Percentiles rank a stretch among this genome's conserved stretches.
phyloP scores from a whole-genome alignment of 108 stramenopile species.

The Fragilaria crotonensis region DNA sequence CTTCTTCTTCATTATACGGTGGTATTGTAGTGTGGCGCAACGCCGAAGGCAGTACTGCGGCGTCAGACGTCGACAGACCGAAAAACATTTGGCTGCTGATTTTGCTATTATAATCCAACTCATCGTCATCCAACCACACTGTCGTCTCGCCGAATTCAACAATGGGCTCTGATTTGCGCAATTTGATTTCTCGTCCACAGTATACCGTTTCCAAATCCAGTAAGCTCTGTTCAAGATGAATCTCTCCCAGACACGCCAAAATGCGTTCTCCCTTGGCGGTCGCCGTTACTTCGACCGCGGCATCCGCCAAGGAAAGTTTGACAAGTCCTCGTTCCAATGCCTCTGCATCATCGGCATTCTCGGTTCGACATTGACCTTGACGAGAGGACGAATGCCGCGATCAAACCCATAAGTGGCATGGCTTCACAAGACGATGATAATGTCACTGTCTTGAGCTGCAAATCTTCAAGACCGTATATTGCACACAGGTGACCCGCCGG shows the following conservation, averaged over 20 bases:
- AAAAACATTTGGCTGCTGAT: slow-evolving; percentile 25
- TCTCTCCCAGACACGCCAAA: slow-evolving; percentile 75
- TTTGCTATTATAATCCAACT: neutral
- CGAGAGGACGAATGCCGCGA: slow-evolving; percentile 65
- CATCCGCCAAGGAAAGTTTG: slow-evolving; percentile 74
- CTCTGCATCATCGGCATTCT: slow-evolving; percentile 53
- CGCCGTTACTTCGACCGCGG: slow-evolving; percentile 76
- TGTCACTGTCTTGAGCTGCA: slow-evolving; percentile 76
- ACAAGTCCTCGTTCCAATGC: slow-evolving; percentile 63
- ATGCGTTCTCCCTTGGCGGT: slow-evolving; percentile 81
- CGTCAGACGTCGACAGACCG: slow-evolving; percentile 6
- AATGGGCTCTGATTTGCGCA: slow-evolving; percentile 80
- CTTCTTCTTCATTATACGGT: slow-evolving; percentile 85
- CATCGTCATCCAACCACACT: slow-evolving; percentile 68
- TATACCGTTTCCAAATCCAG: slow-evolving; percentile 70
- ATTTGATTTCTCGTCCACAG: slow-evolving; percentile 50
- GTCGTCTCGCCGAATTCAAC: slow-evolving; percentile 85
- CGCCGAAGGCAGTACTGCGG: slow-evolving; percentile 12
- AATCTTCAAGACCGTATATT: slow-evolving; percentile 71
- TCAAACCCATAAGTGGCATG: slow-evolving; percentile 75
- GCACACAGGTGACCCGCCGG: slow-evolving; percentile 87
- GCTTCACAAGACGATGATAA: slow-evolving; percentile 48
- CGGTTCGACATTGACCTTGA: slow-evolving; percentile 86
- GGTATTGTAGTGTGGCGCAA: slow-evolving; percentile 71
- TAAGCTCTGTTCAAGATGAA: slow-evolving; percentile 83